phyloP scores from a whole-genome alignment of 169 alveolate genomes.

The Plasmodium inui region DNA sequence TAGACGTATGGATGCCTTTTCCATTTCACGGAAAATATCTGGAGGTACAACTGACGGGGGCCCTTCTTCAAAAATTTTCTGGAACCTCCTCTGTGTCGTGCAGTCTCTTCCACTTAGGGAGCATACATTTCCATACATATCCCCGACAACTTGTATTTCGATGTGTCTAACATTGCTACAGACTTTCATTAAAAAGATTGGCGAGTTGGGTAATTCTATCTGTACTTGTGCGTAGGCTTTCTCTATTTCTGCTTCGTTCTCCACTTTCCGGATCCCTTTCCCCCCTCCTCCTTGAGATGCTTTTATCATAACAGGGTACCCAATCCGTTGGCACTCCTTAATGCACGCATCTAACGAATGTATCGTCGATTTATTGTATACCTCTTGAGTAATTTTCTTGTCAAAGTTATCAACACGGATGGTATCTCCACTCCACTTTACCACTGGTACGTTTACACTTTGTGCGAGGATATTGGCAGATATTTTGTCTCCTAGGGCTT shows the following conservation, averaged over 20 bases:
- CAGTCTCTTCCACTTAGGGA: slow-evolving; percentile 94
- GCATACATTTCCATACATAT: slow-evolving; percentile 89
- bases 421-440: slow-evolving; percentile 93
- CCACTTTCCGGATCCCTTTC: slow-evolving; percentile 92
- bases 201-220: slow-evolving; percentile 84
- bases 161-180: slow-evolving; percentile 90
- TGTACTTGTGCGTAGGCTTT: slow-evolving; percentile 83
- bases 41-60: slow-evolving; percentile 89
- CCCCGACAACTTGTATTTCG: slow-evolving; percentile 94
- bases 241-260: slow-evolving; percentile 79
- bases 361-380: slow-evolving; percentile 74
- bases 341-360: slow-evolving; percentile 87
- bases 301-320: slow-evolving; percentile 96
- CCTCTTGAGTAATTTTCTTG: slow-evolving; percentile 38
- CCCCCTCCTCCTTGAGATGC: slow-evolving; percentile 98
- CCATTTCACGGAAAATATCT: slow-evolving; percentile 89
- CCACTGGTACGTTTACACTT: slow-evolving; percentile 91
- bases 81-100: slow-evolving; percentile 94
- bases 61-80: slow-evolving; percentile 94
- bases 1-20: slow-evolving; percentile 90
- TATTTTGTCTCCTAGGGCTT: slow-evolving; percentile 94
- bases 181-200: slow-evolving; percentile 85
- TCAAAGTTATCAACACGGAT: slow-evolving; percentile 70
- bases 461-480: slow-evolving; percentile 94
- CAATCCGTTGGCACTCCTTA: slow-evolving; percentile 89